A percentile compares a stretch with the other conserved stretches of the same genome.
Evolutionary conservation across 176 grass and related monocot species (phyloP).

Genomic region (Bromus sterilis): DNA sequence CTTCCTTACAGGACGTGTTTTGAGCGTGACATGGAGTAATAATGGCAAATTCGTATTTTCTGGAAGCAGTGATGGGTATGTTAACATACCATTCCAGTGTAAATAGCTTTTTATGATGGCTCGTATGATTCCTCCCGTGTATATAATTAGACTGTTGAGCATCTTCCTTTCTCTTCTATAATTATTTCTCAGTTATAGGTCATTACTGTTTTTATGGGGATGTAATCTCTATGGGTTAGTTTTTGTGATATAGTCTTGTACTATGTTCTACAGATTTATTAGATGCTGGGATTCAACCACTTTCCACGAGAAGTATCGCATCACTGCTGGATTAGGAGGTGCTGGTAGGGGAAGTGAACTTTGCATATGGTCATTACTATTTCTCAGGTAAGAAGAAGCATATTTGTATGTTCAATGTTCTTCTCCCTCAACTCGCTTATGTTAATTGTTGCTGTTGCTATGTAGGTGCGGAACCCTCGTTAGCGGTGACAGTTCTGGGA

Average conservation of each 20-base stretch:
- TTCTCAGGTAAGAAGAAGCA: constrained; percentile 48
- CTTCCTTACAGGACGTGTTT: constrained; percentile 49
- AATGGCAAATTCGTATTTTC: constrained; percentile 70
- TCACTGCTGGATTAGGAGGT: constrained; percentile 84
- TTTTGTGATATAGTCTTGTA: not conserved
- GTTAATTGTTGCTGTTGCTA: constrained; percentile 29
- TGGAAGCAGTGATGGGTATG: constrained; percentile 94
- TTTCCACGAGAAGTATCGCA: constrained; percentile 85
- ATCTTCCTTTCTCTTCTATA: not conserved
- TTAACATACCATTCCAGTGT: not conserved
- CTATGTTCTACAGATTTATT: constrained; percentile 52
- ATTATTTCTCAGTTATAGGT: not conserved
- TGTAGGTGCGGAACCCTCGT: constrained; percentile 90
- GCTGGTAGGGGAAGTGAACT: constrained; percentile 62
- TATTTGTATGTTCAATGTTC: not conserved
- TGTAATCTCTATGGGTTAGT: not conserved
- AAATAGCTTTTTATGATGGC: constrained; percentile 4
- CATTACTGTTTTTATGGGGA: not conserved
- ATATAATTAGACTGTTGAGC: not conserved
- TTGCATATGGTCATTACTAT: constrained; percentile 72
- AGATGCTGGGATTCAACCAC: constrained; percentile 84
- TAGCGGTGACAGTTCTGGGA: constrained; percentile 91
- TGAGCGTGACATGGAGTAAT: constrained; percentile 92
- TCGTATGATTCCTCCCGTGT: not conserved
- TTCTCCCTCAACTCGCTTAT: not conserved